A percentile compares a stretch with the other conserved stretches of the same genome.
phyloP scores from a whole-genome alignment of 345 rosid species.

The Isatis tinctoria region DNA sequence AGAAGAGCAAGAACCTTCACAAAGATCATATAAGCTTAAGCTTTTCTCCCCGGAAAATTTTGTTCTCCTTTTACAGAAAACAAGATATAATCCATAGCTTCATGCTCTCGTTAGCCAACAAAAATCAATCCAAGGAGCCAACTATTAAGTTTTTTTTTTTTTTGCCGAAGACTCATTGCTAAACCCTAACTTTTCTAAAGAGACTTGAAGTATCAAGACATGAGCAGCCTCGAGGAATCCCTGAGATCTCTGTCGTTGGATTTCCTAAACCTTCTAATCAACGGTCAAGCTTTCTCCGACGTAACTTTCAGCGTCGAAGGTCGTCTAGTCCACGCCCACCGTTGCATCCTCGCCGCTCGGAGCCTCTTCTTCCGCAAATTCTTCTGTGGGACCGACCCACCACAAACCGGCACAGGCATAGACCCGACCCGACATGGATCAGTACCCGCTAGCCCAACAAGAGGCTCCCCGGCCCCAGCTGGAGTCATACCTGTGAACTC shows the following conservation, averaged over 20 bases:
- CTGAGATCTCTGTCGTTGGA: constrained; percentile 89
- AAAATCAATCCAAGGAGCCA: background rate
- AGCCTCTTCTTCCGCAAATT: constrained; percentile 89
- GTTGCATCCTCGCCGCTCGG: constrained; percentile 94
- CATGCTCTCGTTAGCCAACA: background rate
- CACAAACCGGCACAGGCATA: constrained; percentile 44
- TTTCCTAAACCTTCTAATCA: constrained; percentile 85
- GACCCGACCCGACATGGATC: constrained; percentile 45
- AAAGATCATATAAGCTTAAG: constrained; percentile 1
- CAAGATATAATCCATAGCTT: background rate
- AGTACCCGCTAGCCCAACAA: constrained; percentile 26
- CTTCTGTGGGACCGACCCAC: constrained; percentile 83
- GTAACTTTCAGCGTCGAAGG: constrained; percentile 99
- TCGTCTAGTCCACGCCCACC: constrained; percentile 91
- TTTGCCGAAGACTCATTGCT: background rate
- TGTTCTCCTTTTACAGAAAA: background rate
- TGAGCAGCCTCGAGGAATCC: constrained; percentile 70
- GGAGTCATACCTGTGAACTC: constrained; percentile 87
- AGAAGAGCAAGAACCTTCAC: constrained; percentile 13
- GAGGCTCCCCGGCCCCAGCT: constrained; percentile 25
- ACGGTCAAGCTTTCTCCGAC: constrained; percentile 99
- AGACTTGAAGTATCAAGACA: constrained; percentile 3
- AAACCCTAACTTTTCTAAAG: constrained; percentile 27
- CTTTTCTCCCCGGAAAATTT: background rate
- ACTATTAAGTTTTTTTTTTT: background rate